Evolutionary conservation across 495 filamentous ascomycete genomes (phyloP).

Genomic region (Bacidia gigantensis): DNA sequence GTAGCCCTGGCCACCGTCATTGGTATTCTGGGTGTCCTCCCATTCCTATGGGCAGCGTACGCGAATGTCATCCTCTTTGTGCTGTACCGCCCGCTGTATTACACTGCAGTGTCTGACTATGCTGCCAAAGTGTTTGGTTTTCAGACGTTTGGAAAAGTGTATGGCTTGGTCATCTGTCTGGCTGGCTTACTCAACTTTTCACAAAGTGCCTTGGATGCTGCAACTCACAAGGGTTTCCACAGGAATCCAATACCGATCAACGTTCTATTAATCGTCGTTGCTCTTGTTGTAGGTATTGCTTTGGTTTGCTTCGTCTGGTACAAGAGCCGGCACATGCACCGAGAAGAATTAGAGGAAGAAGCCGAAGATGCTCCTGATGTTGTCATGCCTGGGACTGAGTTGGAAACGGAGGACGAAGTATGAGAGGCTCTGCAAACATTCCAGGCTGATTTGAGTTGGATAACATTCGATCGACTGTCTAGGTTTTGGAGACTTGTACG

Average conservation of each 20-base stretch:
- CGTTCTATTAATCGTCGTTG: slow-evolving; percentile 45
- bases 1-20: slow-evolving; percentile 61
- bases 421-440: too few relatives aligned
- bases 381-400: slow-evolving; percentile 22
- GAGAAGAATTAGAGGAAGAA: slow-evolving; percentile 24
- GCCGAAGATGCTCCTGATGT: slow-evolving; percentile 23
- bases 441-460: too few relatives aligned
- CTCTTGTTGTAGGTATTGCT: slow-evolving; percentile 41
- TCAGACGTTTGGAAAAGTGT: slow-evolving; percentile 86
- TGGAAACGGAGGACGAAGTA: background rate
- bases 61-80: slow-evolving; percentile 69
- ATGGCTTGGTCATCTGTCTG: slow-evolving; percentile 85
- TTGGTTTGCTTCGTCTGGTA: slow-evolving; percentile 48
- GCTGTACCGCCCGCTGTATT: slow-evolving; percentile 40
- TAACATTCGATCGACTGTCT: too few relatives aligned
- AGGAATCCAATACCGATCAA: slow-evolving; percentile 73
- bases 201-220: slow-evolving; percentile 67
- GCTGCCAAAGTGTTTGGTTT: slow-evolving; percentile 93
- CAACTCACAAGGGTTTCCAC: slow-evolving; percentile 59
- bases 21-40: slow-evolving; percentile 65
- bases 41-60: slow-evolving; percentile 55
- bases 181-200: slow-evolving; percentile 78
- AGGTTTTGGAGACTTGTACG: background rate
- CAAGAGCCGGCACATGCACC: slow-evolving; percentile 19
- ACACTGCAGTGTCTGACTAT: slow-evolving; percentile 56